phyloP scores from a whole-genome alignment of 768 basidiomycete genomes.

The Mrakia blollopis region DNA sequence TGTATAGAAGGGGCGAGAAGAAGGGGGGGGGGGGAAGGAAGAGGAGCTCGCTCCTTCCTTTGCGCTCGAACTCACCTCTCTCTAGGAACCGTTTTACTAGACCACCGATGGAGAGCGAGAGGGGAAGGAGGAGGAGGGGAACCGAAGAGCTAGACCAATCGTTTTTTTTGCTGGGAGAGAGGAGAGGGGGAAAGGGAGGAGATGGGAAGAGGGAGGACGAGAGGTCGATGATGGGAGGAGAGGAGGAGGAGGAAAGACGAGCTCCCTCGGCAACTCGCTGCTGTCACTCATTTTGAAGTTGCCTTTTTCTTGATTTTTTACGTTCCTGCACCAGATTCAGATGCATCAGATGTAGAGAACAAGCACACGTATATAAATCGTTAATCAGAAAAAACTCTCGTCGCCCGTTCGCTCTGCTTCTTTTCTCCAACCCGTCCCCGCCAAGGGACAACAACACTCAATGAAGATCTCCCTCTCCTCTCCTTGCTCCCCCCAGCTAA shows the following conservation, averaged over 20 bases:
- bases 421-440: no score
- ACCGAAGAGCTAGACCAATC: no score
- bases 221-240: neutral
- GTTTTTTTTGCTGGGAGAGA: neutral
- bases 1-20: neutral
- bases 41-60: neutral
- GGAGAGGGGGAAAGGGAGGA: neutral
- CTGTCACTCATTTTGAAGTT: neutral
- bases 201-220: neutral
- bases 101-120: no score
- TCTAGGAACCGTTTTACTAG: no score
- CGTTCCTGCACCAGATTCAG: no score
- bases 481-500: no score
- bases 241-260: neutral
- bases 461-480: neutral
- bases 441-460: neutral
- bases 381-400: no score
- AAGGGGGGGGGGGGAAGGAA: neutral
- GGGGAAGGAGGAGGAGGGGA: no score
- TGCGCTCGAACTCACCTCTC: neutral
- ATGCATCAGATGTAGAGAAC: no score
- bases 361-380: no score
- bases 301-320: neutral
- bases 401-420: no score
- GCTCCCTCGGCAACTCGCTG: neutral